A percentile compares a stretch with the other conserved stretches of the same genome.
phyloP scores from a whole-genome alignment of 495 filamentous ascomycete species.

The Penicillium malachiteum region DNA sequence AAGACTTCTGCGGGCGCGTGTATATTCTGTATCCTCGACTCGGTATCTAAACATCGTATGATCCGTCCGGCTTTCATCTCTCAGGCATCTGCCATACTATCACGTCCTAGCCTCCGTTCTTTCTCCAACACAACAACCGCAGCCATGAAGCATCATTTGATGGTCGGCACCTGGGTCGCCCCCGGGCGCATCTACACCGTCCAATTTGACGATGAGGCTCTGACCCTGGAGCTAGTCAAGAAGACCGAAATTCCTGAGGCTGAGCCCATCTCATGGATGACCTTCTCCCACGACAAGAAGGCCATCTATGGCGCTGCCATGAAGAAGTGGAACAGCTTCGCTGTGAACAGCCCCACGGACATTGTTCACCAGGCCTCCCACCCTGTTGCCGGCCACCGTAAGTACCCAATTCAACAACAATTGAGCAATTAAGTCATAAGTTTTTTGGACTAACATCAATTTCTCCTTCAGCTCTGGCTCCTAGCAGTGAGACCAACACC shows the following conservation, averaged over 20 bases:
- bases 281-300: slow-evolving; percentile 78
- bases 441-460: not conserved
- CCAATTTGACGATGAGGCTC: slow-evolving; percentile 73
- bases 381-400: slow-evolving; percentile 64
- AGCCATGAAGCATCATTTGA: slow-evolving; percentile 75
- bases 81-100: slow-evolving; percentile 7
- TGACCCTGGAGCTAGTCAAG: slow-evolving; percentile 69
- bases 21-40: slow-evolving; percentile 23
- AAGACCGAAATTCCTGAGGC: slow-evolving; percentile 74
- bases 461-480: slow-evolving; percentile 55
- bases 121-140: slow-evolving; percentile 18
- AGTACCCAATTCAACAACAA: slow-evolving; percentile 16
- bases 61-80: slow-evolving; percentile 5
- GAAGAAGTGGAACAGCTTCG: slow-evolving; percentile 85
- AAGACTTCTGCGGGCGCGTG: slow-evolving; percentile 8
- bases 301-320: slow-evolving; percentile 83
- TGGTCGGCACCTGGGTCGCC: slow-evolving; percentile 82
- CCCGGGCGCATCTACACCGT: slow-evolving; percentile 85
- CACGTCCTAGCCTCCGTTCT: slow-evolving; percentile 2
- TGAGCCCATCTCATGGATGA: slow-evolving; percentile 89
- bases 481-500: slow-evolving; percentile 69
- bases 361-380: slow-evolving; percentile 74
- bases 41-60: slow-evolving; percentile 18
- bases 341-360: slow-evolving; percentile 71
- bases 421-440: not conserved